phyloP scores from a whole-genome alignment of 2,329 filamentous ascomycete species.

The Stagonosporopsis cucurbitacearum region DNA sequence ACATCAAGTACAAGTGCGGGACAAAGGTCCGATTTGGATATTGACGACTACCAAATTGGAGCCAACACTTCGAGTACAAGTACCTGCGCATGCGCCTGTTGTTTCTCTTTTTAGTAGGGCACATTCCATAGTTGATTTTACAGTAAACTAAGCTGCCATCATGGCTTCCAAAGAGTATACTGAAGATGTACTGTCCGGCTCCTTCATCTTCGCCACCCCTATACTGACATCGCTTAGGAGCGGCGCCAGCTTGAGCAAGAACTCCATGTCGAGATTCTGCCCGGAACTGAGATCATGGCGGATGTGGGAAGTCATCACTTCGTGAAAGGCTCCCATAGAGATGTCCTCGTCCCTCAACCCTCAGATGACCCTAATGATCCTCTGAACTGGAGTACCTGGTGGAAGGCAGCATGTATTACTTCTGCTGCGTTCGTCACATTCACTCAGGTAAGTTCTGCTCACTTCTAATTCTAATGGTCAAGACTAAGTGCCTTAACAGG shows the following conservation, averaged over 20 bases:
- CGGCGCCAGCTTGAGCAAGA: slow-evolving; percentile 58
- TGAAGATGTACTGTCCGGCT: slow-evolving; percentile 2
- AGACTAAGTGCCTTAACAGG: slow-evolving; percentile 24
- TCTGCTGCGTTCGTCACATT: slow-evolving; percentile 58
- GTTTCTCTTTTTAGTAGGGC: neutral
- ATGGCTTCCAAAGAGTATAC: slow-evolving; percentile 17
- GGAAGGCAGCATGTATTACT: slow-evolving; percentile 59
- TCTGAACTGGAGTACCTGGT: slow-evolving; percentile 59
- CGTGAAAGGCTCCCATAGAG: slow-evolving; percentile 58
- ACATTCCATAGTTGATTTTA: neutral
- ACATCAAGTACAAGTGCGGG: slow-evolving; percentile 3
- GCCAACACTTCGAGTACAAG: neutral
- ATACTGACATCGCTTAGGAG: slow-evolving; percentile 42
- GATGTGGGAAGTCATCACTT: slow-evolving; percentile 70
- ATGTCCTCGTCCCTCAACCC: slow-evolving; percentile 62
- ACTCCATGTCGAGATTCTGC: slow-evolving; percentile 61
- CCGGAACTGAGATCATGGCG: slow-evolving; percentile 66
- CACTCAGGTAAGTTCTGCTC: slow-evolving; percentile 44
- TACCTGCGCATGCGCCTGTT: slow-evolving; percentile 1
- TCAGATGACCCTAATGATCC: slow-evolving; percentile 59
- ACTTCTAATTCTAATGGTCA: neutral
- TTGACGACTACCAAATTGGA: neutral
- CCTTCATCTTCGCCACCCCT: neutral
- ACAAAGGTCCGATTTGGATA: neutral
- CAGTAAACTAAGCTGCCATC: neutral